phyloP scores from a whole-genome alignment of 208 protist species.

The Herpetomonas muscarum region DNA sequence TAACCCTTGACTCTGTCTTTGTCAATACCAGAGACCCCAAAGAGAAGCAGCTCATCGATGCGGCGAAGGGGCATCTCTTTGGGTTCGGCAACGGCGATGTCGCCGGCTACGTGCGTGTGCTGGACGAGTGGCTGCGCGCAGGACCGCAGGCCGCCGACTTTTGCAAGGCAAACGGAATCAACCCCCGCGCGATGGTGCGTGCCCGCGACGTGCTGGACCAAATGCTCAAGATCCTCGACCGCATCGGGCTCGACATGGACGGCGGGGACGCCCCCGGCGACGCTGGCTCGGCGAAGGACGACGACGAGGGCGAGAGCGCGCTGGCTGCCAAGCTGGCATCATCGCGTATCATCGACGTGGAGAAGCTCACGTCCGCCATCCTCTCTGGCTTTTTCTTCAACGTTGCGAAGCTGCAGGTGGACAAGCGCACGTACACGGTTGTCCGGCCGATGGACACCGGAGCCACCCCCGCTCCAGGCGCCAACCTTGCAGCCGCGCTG shows the following conservation, averaged over 20 bases:
- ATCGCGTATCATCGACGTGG: slow-evolving; percentile 33
- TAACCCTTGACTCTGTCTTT: slow-evolving; percentile 95
- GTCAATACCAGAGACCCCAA: slow-evolving; percentile 90
- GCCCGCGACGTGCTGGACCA: slow-evolving; percentile 86
- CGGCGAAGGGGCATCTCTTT: slow-evolving; percentile 73
- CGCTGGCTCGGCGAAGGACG: slow-evolving; percentile 11
- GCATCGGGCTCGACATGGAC: slow-evolving; percentile 60
- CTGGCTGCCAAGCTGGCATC: background rate
- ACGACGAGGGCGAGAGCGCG: slow-evolving; percentile 6
- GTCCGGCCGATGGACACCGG: slow-evolving; percentile 73
- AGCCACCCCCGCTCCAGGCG: background rate
- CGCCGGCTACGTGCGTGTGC: slow-evolving; percentile 69
- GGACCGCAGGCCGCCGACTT: slow-evolving; percentile 68
- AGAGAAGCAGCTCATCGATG: slow-evolving; percentile 56
- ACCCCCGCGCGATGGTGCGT: slow-evolving; percentile 59
- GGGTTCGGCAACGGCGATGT: slow-evolving; percentile 83
- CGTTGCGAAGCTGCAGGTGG: slow-evolving; percentile 70
- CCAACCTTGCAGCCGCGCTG: background rate
- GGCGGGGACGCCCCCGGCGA: slow-evolving; percentile 10
- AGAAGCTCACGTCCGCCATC: slow-evolving; percentile 65
- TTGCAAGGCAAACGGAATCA: slow-evolving; percentile 71
- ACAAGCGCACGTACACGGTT: slow-evolving; percentile 68
- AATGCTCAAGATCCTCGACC: slow-evolving; percentile 77
- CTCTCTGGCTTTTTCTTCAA: slow-evolving; percentile 90
- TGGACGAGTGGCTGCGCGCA: slow-evolving; percentile 82